Base-by-base conservation (phyloP, 768 basidiomycete species). In the Phylloporus sp. region DNA sequence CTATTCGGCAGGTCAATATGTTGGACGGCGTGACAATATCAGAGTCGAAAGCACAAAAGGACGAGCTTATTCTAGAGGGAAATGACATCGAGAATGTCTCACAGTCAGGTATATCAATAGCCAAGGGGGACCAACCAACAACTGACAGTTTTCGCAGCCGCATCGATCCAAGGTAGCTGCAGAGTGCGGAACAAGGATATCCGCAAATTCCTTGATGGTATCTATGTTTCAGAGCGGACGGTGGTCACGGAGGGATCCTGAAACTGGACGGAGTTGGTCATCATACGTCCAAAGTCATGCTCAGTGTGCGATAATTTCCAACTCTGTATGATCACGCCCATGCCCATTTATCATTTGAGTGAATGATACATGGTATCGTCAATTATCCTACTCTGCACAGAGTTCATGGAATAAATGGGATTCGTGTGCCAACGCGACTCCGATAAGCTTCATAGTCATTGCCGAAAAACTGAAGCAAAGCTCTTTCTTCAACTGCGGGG, bases 141-240 rank as follows among this genome's bases (percentile, higher is more conserved):
- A 33, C 40, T 58, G 37, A 52, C 52, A 33, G 37, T 38, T 24
- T 21, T 48, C 23, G 42, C 52, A 85, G 92, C 96, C 51, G 96
- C 96, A 38, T 90, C 90, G 33, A 98, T 99, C 67, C 96, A 98
- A 68, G 94, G 94, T 58, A 77, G 86, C 52, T 96, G 92, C 76
- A 82, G 86, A 58, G 96, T 99, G 63, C 87, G 91, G 71, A 96
- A 98, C 86, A 99, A 99, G 78, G 95, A 95, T 78, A 97, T 98
- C 73, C 91, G 95, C 62, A 96, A 97, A 78, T 96, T 97, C 79
- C 76, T 96, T 68, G 90, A 94, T 66, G 88, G 90, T 68, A 81
- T 93, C 72, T 92, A 92, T 60, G 90, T 92, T 51, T 92, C 90
- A 29, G 85, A 86, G 61, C 84, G 80, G 73, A 79, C 84, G 13